Percentiles rank a stretch among this genome's conserved stretches.
These are phyloP conservation scores for Firmiana major DNA, from an alignment of 345 rosid genomes.

Conservation along the genomic window DNA sequence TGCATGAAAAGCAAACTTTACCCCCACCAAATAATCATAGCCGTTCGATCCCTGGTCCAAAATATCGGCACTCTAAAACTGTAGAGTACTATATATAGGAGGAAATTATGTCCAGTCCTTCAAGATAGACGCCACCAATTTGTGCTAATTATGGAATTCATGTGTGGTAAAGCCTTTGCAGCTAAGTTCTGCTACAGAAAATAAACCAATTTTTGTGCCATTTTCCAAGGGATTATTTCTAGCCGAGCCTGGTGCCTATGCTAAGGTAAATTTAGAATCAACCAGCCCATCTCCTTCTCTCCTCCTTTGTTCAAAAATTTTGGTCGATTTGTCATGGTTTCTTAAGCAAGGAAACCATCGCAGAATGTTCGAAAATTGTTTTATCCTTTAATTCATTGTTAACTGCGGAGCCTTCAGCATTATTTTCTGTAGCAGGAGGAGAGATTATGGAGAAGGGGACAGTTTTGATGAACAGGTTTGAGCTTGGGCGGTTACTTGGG, in stretches of 20 bases:
- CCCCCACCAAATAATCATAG: background rate
- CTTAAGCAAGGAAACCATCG: background rate
- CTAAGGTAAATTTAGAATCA: background rate
- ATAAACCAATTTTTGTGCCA: background rate
- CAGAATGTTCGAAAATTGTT: background rate
- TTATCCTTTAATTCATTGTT: background rate
- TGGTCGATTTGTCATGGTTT: background rate
- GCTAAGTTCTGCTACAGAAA: background rate
- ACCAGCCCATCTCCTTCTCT: background rate
- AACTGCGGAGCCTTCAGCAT: background rate
- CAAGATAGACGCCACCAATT: background rate
- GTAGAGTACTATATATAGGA: background rate
- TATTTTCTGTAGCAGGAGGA: background rate
- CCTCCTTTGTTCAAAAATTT: background rate
- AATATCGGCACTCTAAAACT: background rate
- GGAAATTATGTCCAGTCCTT: background rate
- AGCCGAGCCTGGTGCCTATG: background rate
- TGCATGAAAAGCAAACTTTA: background rate
- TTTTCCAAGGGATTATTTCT: background rate
- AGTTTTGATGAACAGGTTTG: slow-evolving; percentile 58
- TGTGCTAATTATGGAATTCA: background rate
- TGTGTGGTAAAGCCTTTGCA: background rate
- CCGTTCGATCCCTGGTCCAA: background rate
- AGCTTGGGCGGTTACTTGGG: slow-evolving; percentile 69
- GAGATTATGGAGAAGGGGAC: slow-evolving; percentile 55